Percentiles rank a stretch among this genome's conserved stretches.
Conservation (phyloP, 2,329 filamentous ascomycete genomes). For the Aspergillus chevalieri region DNA sequence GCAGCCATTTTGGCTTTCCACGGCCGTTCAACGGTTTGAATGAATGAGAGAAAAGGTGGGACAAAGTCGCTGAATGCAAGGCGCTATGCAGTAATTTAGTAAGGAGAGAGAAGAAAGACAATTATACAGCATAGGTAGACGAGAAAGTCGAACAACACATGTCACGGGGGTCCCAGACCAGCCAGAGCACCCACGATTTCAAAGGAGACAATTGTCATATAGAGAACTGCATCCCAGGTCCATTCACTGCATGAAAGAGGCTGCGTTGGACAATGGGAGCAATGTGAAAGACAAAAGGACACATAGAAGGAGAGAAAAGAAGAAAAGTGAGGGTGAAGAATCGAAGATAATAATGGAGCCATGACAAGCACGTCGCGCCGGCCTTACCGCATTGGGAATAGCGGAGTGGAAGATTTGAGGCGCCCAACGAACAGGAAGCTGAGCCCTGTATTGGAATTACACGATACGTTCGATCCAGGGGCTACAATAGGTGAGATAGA, state of each 20-base stretch:
- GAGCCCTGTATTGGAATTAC: not conserved
- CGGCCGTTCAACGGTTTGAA: slow-evolving; percentile 3
- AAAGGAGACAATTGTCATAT: not conserved
- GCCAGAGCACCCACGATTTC: not conserved
- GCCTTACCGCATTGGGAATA: not conserved
- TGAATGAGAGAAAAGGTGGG: slow-evolving; percentile 3
- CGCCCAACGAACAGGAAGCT: not conserved
- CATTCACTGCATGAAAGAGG: not conserved
- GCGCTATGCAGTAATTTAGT: slow-evolving; percentile 1
- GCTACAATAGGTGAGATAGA: no score
- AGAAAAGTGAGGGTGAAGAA: not conserved
- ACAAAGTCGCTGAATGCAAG: not conserved
- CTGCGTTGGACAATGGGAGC: not conserved
- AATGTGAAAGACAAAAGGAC: not conserved
- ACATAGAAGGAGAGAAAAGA: not conserved
- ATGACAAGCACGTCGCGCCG: slow-evolving; percentile 4
- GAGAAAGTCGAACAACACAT: not conserved
- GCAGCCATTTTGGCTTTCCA: slow-evolving; percentile 14
- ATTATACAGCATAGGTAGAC: not conserved
- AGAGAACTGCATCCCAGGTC: not conserved
- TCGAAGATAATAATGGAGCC: not conserved
- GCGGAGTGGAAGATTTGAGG: not conserved
- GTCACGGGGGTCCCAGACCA: not conserved
- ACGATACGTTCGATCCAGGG: no score
- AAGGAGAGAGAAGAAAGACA: not conserved